Base-by-base conservation (phyloP, 2,329 filamentous ascomycete genomes). In the Fusarium algeriense region DNA sequence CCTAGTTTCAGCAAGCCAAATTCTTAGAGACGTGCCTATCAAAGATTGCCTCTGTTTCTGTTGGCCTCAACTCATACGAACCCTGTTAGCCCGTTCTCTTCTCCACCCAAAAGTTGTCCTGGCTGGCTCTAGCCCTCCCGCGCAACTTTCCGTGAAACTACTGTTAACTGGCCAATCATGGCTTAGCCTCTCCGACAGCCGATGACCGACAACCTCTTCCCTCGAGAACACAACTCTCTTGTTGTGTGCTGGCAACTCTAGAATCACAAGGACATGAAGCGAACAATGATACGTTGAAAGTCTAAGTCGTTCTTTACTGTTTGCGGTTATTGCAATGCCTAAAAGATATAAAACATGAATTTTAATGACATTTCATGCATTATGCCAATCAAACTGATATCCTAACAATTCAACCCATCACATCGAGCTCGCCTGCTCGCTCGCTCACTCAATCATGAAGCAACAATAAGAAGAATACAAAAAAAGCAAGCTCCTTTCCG, bases 101-200 rank as follows among this genome's bases (percentile, higher is more conserved):
- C 69, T 70, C 69, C 69, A 72, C 69, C 40, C 6, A 56, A 50
- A 46, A 26, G 40, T 46, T 43, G 41, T 37, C 60, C 55, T 41
- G 53, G 45, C 40, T 34, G 10, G 26, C 44, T 53, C 17, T 60
- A 28, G 11, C 17, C 20, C 37, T 38, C 58, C 59, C 65, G 34
- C 37, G 43, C 50, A 69, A 67, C 56, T 59, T 62, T 70, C 45
- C 46, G 34, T 28, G 40, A 52, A 67, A 73, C 66, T 43, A 67
- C 69, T 58, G 41, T 67, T 72, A 60, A 68, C 59, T 56, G 61
- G 60, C 75, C 75, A 76, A 76, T 76, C 75, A 76, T 49, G 63
- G 60, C 65, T 73, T 76, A 74, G 75, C 59, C 63, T 60, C 55
- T 64, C 75, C 75, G 75, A 76, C 44, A 76, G 62, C 75, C 75